These are phyloP conservation scores for Trypanosoma scelopori DNA, from an alignment of 208 protist species.

Conservation along the genomic window DNA sequence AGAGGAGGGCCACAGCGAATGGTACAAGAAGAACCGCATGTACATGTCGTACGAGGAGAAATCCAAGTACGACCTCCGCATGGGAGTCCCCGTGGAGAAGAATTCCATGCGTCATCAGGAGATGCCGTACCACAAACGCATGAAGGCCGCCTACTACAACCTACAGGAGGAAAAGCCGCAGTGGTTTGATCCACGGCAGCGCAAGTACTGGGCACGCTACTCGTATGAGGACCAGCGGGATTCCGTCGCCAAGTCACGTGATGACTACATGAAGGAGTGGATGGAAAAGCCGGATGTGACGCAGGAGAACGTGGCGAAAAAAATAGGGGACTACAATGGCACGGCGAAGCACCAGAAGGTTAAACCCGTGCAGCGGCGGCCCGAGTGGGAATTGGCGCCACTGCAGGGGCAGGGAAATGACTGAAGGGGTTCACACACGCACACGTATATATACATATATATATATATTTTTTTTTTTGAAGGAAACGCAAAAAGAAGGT, in stretches of 20 bases:
- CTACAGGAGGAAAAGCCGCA: slow-evolving; percentile 69
- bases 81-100: slow-evolving; percentile 81
- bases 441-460: not conserved
- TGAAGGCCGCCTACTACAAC: slow-evolving; percentile 86
- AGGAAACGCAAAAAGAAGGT: not conserved
- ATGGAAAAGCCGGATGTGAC: slow-evolving; percentile 86
- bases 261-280: slow-evolving; percentile 86
- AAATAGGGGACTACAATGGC: slow-evolving; percentile 90
- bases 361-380: slow-evolving; percentile 71
- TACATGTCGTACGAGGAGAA: slow-evolving; percentile 92
- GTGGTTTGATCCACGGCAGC: slow-evolving; percentile 70
- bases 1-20: slow-evolving; percentile 81
- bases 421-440: not conserved
- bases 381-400: slow-evolving; percentile 88
- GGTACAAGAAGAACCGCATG: slow-evolving; percentile 90
- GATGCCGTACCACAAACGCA: slow-evolving; percentile 82
- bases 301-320: slow-evolving; percentile 82
- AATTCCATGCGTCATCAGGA: slow-evolving; percentile 87
- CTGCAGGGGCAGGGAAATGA: slow-evolving; percentile 28
- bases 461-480: not conserved
- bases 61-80: slow-evolving; percentile 72
- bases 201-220: slow-evolving; percentile 83
- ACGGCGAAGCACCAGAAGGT: slow-evolving; percentile 80
- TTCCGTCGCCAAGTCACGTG: slow-evolving; percentile 75
- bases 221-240: slow-evolving; percentile 85